phyloP scores from a whole-genome alignment of 306 rosid genomes.

The Fragaria ananassa region DNA sequence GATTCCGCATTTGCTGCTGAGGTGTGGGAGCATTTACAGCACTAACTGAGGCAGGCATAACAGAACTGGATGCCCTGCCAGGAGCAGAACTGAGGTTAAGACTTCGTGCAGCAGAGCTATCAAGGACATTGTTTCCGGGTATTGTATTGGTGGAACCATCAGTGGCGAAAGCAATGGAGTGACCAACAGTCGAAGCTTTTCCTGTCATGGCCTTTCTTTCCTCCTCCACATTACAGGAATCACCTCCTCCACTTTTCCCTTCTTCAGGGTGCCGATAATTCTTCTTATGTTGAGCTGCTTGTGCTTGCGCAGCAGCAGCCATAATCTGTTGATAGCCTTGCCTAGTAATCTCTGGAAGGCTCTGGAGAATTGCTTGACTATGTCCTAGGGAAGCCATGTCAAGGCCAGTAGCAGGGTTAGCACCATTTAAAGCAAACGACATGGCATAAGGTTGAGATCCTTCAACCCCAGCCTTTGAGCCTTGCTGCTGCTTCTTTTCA shows the following conservation, averaged over 20 bases:
- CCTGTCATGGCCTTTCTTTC: constrained; percentile 59
- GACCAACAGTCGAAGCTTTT: constrained; percentile 58
- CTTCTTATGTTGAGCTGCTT: constrained; percentile 70
- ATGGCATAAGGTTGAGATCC: constrained; percentile 68
- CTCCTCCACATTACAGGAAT: constrained; percentile 62
- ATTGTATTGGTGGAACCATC: constrained; percentile 49
- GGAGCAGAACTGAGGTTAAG: constrained; percentile 55
- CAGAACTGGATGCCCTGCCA: constrained; percentile 50
- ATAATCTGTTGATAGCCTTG: constrained; percentile 51
- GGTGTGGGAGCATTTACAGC: constrained; percentile 36
- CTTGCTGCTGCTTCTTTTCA: constrained; percentile 71
- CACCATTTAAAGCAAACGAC: constrained; percentile 76
- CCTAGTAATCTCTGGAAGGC: constrained; percentile 29
- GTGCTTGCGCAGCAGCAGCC: constrained; percentile 56
- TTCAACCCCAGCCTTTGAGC: constrained; percentile 61
- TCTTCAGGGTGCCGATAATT: constrained; percentile 57
- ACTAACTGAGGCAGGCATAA: constrained; percentile 42
- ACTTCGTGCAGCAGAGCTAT: constrained; percentile 57
- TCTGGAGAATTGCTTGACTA: constrained; percentile 57
- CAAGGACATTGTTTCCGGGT: constrained; percentile 58
- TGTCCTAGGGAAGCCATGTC: constrained; percentile 69
- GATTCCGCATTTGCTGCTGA: constrained; percentile 46
- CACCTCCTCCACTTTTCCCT: constrained; percentile 50
- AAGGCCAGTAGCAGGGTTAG: constrained; percentile 50
- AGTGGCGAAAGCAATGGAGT: constrained; percentile 75